Conservation (phyloP, 1,284 basidiomycete genomes). For the Cryptococcus hybrid region DNA sequence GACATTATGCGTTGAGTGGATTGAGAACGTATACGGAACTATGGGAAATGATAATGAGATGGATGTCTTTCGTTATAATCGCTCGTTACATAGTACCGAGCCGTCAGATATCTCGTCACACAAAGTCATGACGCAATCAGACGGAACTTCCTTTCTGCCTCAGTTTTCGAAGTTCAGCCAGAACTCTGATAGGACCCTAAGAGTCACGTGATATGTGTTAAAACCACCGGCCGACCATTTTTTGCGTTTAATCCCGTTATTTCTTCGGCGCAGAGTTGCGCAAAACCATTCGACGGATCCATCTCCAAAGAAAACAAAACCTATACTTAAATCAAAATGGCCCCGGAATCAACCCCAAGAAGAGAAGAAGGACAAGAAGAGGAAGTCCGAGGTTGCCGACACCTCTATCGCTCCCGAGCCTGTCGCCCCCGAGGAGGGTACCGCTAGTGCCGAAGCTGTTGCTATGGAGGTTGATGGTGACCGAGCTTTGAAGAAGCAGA, state of each 20-base stretch:
- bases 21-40: no score
- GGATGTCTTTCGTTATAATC: no score
- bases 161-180: background rate
- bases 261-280: background rate
- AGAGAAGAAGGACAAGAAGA: constrained; percentile 52
- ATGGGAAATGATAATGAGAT: no score
- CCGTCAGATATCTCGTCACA: no score
- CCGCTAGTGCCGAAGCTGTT: constrained; percentile 42
- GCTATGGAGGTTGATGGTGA: constrained; percentile 42
- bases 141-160: no score
- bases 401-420: constrained; percentile 15
- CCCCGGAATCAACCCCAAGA: constrained; percentile 47
- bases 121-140: no score
- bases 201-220: background rate
- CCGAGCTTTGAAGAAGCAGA: constrained; percentile 39
- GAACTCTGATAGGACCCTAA: background rate
- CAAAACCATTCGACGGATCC: background rate
- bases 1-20: constrained; percentile 11
- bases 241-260: constrained; percentile 11
- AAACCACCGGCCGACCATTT: background rate
- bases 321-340: constrained; percentile 26
- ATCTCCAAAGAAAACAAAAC: background rate
- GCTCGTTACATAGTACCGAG: no score
- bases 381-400: constrained; percentile 49
- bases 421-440: constrained; percentile 27